These are phyloP conservation scores for Xylaria sp. DNA, from an alignment of 2,329 filamentous ascomycete species.

Conservation along the genomic window DNA sequence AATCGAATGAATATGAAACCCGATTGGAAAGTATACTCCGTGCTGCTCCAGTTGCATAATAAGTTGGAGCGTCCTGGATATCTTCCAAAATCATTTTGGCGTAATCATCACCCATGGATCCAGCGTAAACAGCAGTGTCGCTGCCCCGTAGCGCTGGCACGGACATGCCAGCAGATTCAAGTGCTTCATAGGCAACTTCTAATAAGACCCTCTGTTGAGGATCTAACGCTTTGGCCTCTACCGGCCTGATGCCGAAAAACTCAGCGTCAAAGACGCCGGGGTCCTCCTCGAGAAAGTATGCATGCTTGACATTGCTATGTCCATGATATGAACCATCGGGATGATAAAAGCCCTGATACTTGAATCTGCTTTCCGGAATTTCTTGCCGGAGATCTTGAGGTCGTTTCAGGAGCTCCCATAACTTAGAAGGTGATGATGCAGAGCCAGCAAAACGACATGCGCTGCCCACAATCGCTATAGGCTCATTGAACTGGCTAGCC, in stretches of 20 bases:
- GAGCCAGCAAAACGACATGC: constrained; percentile 13
- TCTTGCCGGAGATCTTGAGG: constrained; percentile 3
- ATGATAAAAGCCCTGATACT: constrained; percentile 10
- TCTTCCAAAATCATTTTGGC: background rate
- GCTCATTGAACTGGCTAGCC: background rate
- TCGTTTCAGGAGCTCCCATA: constrained; percentile 1
- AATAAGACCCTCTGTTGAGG: constrained; percentile 16
- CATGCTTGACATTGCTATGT: constrained; percentile 10
- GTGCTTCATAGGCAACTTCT: constrained; percentile 12
- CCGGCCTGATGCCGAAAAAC: constrained; percentile 14
- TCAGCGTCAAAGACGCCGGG: background rate
- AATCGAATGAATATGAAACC: constrained; percentile 10
- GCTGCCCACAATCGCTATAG: constrained; percentile 12
- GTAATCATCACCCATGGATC: constrained; percentile 15
- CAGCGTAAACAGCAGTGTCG: constrained; percentile 19
- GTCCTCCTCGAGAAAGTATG: constrained; percentile 14
- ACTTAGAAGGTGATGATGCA: background rate
- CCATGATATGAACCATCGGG: constrained; percentile 4
- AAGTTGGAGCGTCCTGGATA: background rate
- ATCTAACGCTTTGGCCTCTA: constrained; percentile 17
- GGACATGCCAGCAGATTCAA: constrained; percentile 9
- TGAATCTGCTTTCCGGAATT: constrained; percentile 2
- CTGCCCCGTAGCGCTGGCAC: background rate
- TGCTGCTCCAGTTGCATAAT: constrained; percentile 8
- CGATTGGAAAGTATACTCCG: constrained; percentile 5